Conservation (phyloP, 257 asterid species). For the Lycium barbarum region DNA sequence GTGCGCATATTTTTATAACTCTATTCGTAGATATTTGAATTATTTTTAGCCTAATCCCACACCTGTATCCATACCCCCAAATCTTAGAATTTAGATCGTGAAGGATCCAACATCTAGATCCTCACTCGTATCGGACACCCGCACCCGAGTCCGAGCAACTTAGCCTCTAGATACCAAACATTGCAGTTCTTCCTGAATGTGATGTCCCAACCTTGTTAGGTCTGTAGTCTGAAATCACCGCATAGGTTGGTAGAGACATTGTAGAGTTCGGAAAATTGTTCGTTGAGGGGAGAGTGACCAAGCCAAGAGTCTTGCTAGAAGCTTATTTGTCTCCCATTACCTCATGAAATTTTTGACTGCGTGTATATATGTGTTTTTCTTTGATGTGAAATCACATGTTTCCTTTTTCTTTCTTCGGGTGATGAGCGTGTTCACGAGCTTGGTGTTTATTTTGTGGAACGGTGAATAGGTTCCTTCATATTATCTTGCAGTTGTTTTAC, state of each 20-base stretch:
- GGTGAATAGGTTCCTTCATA: conserved; percentile 17
- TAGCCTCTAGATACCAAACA: conserved; percentile 7
- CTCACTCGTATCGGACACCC: too few species aligned
- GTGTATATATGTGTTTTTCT: neutral
- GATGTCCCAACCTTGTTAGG: conserved; percentile 21
- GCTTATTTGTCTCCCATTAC: conserved; percentile 3
- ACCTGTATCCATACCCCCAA: neutral
- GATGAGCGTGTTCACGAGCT: neutral
- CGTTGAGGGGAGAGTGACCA: conserved; percentile 13
- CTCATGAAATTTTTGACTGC: neutral
- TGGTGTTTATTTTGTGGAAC: conserved; percentile 14
- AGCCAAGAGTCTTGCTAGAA: conserved; percentile 21
- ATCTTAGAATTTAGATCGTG: too few species aligned
- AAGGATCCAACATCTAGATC: too few species aligned
- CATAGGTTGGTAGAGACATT: neutral
- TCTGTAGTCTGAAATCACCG: neutral
- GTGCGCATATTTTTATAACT: too few species aligned
- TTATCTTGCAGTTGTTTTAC: conserved; percentile 1
- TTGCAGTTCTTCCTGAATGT: conserved; percentile 20
- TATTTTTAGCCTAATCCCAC: too few species aligned
- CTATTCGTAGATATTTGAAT: too few species aligned
- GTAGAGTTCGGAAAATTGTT: conserved; percentile 23
- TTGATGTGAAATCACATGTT: neutral
- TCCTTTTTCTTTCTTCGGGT: neutral
- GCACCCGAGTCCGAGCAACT: neutral